Evolutionary conservation across 2,329 filamentous ascomycete species (phyloP).

Genomic region (Trichophyton simii): DNA sequence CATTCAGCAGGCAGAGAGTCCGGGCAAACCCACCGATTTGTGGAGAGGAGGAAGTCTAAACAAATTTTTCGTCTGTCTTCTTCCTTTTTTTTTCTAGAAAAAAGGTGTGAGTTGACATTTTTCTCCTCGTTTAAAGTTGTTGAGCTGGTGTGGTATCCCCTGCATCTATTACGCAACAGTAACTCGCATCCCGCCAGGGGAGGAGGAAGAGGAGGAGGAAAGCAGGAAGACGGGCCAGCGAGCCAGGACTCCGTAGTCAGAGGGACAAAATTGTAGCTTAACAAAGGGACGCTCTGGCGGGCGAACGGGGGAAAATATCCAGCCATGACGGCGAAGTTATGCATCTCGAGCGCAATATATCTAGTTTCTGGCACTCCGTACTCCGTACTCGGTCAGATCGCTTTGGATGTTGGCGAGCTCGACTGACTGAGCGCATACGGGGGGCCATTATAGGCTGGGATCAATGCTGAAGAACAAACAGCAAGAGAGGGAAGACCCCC

Average conservation of each 20-base stretch:
- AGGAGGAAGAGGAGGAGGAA: background rate
- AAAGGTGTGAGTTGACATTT: background rate
- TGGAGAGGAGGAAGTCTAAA: conserved; percentile 4
- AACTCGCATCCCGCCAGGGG: background rate
- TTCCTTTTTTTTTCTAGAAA: background rate
- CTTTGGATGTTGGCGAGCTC: too few species aligned
- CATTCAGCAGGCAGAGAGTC: conserved; percentile 3
- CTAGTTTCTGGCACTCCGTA: too few species aligned
- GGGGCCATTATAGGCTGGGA: background rate
- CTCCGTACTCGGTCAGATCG: too few species aligned
- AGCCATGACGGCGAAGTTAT: background rate
- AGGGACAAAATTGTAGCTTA: background rate
- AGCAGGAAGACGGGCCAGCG: background rate
- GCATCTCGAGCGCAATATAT: too few species aligned
- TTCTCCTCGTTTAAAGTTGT: conserved; percentile 3
- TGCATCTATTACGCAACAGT: conserved; percentile 3
- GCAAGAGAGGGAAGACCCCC: too few species aligned
- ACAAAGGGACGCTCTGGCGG: too few species aligned
- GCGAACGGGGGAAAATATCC: too few species aligned
- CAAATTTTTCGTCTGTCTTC: conserved; percentile 1
- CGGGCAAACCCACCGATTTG: conserved; percentile 1
- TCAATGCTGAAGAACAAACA: background rate
- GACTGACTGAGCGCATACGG: background rate
- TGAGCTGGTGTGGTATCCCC: background rate
- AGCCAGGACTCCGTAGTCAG: background rate